phyloP scores from a whole-genome alignment of 495 filamentous ascomycete genomes.

The Penicillium verhagenii region DNA sequence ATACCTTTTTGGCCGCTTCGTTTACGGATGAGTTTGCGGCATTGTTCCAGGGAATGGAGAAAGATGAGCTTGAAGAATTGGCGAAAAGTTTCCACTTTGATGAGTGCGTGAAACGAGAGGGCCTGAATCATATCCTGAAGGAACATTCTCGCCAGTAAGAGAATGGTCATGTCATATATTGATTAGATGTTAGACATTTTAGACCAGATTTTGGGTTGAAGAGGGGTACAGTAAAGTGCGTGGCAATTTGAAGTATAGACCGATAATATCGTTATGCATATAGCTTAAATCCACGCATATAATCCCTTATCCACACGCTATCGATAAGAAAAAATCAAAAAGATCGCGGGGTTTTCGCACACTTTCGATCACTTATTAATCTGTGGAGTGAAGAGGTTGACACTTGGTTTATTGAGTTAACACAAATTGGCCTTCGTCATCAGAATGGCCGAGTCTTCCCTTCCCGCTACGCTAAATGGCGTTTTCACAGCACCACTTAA shows the following conservation, averaged over 20 bases:
- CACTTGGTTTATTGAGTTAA: neutral
- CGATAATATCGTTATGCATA: neutral
- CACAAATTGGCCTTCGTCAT: slow-evolving; percentile 5
- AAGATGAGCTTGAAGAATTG: slow-evolving; percentile 55
- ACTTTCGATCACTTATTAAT: slow-evolving; percentile 15
- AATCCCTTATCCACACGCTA: slow-evolving; percentile 21
- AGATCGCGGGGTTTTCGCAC: slow-evolving; percentile 32
- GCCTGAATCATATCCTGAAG: slow-evolving; percentile 54
- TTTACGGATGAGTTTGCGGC: slow-evolving; percentile 58
- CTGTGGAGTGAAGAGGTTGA: slow-evolving; percentile 4
- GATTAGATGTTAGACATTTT: neutral
- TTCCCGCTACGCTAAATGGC: slow-evolving; percentile 34
- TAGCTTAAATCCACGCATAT: slow-evolving; percentile 15
- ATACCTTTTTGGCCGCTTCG: slow-evolving; percentile 52
- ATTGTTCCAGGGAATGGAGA: slow-evolving; percentile 52
- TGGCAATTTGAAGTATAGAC: neutral
- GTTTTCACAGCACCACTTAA: slow-evolving; percentile 34
- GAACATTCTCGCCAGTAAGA: slow-evolving; percentile 28
- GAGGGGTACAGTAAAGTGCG: slow-evolving; percentile 4
- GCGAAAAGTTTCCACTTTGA: slow-evolving; percentile 58
- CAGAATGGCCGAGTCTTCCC: slow-evolving; percentile 30
- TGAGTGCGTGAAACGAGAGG: slow-evolving; percentile 54
- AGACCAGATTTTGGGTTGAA: neutral
- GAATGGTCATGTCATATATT: too few relatives aligned
- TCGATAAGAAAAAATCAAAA: slow-evolving; percentile 36